Evolutionary conservation across 2,329 filamentous ascomycete genomes (phyloP).

Genomic region (Lecanicillium sp.): DNA sequence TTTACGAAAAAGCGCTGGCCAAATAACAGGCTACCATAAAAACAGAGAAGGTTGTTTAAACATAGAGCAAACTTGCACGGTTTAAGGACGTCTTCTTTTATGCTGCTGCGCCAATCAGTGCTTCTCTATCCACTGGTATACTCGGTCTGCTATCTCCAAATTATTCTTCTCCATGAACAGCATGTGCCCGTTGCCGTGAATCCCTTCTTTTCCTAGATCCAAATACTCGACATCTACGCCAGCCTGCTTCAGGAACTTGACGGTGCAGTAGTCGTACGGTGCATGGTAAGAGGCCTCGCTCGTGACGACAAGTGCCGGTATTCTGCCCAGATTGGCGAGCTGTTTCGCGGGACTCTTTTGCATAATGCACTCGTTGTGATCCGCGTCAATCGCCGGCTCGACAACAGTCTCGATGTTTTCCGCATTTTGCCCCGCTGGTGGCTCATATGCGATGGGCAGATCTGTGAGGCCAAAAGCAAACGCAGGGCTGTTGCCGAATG

Average conservation of each 20-base stretch:
- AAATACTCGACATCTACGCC: conserved; percentile 39
- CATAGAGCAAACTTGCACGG: too few relatives aligned
- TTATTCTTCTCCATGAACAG: conserved; percentile 41
- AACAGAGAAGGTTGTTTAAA: too few relatives aligned
- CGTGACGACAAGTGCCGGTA: conserved; percentile 42
- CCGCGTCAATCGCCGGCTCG: conserved; percentile 22
- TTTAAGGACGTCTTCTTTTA: too few relatives aligned
- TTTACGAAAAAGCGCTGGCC: conserved; percentile 16
- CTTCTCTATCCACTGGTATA: conserved; percentile 16
- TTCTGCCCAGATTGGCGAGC: conserved; percentile 37
- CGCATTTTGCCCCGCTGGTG: conserved; percentile 17
- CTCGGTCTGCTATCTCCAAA: conserved; percentile 18
- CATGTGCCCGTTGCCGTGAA: conserved; percentile 47
- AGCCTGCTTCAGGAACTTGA: conserved; percentile 42
- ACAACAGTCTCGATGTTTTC: conserved; percentile 18
- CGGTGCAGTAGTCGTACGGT: conserved; percentile 47
- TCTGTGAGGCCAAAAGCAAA: conserved; percentile 25
- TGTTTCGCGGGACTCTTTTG: conserved; percentile 27
- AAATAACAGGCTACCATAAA: too few relatives aligned
- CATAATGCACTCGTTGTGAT: conserved; percentile 25
- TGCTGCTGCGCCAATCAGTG: too few relatives aligned
- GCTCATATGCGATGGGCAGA: conserved; percentile 24
- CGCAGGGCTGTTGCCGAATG: conserved; percentile 17
- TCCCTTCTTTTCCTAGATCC: conserved; percentile 37
- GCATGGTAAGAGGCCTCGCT: conserved; percentile 45